Evolutionary conservation across 257 asterid genomes (phyloP).

Genomic region (Mentha longifolia): DNA sequence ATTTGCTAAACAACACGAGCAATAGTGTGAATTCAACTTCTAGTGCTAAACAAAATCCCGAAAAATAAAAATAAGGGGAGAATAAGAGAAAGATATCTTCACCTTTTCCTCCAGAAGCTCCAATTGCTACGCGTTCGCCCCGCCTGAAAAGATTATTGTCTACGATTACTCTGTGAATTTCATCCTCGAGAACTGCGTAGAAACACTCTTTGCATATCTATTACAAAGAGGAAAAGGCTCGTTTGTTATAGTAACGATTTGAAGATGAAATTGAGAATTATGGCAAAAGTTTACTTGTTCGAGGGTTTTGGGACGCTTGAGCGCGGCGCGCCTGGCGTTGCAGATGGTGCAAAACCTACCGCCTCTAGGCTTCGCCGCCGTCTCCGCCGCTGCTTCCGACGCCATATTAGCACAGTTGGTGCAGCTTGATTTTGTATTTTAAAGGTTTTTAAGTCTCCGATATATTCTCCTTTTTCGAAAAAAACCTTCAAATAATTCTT

Average conservation of each 20-base stretch:
- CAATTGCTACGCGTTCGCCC: conserved; percentile 92
- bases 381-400: conserved; percentile 39
- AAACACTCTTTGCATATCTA: conserved; percentile 96
- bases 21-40: not conserved
- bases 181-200: conserved; percentile 80
- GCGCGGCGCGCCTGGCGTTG: conserved; percentile 70
- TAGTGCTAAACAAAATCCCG: not conserved
- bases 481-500: not conserved
- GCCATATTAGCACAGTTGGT: conserved; percentile 33
- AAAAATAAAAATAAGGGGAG: not conserved
- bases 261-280: not conserved
- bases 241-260: not conserved
- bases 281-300: conserved; percentile 56
- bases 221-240: not conserved
- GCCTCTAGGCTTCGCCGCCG: conserved; percentile 60
- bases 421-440: conserved; percentile 2
- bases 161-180: conserved; percentile 78
- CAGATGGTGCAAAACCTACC: conserved; percentile 65
- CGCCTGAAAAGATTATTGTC: conserved; percentile 82
- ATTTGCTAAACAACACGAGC: not conserved
- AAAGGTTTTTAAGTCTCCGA: not conserved
- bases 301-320: conserved; percentile 94
- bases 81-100: not conserved
- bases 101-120: conserved; percentile 99
- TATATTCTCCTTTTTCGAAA: not conserved